These are phyloP conservation scores for Rhododendron griersonianum DNA, from an alignment of 148 eudicot species.

Conservation along the genomic window DNA sequence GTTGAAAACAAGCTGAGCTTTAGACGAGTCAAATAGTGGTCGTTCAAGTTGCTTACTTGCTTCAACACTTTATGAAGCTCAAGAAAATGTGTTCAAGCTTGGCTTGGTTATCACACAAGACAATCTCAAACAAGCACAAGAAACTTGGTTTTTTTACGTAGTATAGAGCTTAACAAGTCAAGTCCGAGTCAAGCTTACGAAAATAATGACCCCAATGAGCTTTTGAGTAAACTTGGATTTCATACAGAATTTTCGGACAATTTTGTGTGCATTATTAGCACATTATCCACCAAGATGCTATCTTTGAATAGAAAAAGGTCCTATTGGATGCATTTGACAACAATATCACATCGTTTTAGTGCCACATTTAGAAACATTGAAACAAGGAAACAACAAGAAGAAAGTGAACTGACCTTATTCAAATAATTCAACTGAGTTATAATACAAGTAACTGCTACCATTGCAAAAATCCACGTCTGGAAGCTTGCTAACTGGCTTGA, in stretches of 20 bases:
- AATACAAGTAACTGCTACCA: conserved; percentile 80
- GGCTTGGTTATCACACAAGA: background rate
- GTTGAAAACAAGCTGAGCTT: background rate
- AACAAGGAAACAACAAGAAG: background rate
- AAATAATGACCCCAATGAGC: background rate
- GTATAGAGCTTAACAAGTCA: background rate
- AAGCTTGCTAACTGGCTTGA: conserved; percentile 67
- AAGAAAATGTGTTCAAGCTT: background rate
- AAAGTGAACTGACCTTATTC: conserved; percentile 59
- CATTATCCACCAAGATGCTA: background rate
- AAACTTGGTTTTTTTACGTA: background rate
- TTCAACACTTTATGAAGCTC: background rate
- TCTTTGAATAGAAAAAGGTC: background rate
- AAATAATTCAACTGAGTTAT: conserved; percentile 79
- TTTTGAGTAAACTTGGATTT: background rate
- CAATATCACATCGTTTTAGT: background rate
- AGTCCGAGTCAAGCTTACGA: background rate
- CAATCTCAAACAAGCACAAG: background rate
- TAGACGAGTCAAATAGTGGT: background rate
- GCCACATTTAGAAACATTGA: background rate
- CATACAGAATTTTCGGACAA: background rate
- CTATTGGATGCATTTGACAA: background rate
- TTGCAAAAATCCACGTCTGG: conserved; percentile 84
- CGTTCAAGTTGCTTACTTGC: background rate
- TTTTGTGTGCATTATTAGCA: background rate